Base-by-base conservation (phyloP, 352 stramenopile genomes). In the Phytophthora pini region DNA sequence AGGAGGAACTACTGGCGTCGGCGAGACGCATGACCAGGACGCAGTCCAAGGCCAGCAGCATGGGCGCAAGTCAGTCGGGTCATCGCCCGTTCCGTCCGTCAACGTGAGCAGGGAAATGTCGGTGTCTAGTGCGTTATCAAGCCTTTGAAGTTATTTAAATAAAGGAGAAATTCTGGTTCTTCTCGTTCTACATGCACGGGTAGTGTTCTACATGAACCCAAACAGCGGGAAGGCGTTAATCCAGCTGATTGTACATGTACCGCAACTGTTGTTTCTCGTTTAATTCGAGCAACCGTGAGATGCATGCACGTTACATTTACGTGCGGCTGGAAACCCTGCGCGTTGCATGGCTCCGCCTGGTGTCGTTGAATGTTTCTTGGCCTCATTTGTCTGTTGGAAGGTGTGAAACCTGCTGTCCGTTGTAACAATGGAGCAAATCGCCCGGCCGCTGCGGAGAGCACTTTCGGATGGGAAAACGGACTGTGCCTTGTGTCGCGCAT, bases 101-200 rank as follows among this genome's bases (percentile, higher is more conserved):
- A 36, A 44, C 41, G 45, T 67, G 13, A 64, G 47, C 8, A 12
- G 22, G 36, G 1, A 10, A 10, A 10, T 34, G 29, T 62, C 20
- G 38, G 26, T 48, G 29, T 61, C 34, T 48, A 61, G 46, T 57
- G 46, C 27, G 39, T 60, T 36, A 36, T 22, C 29, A 43, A 59
- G 55, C 20, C 46, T 61, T 40, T 45, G 46, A 69, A 73, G 65
- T 61, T 74, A 74, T 74, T 74, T 74, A 74, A 74, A 61, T 15
- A 47, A 52, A 26, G 2, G 31, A 13, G 10, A 36, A 36, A 9
- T 36, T 36, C 31, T 9, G 31, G 3, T 36, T 13, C 31, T 36
- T 36, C 1, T 36, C 9, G 31, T 36, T 36, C 31, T 36, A 36
- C 31, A 7, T 36, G 31, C 9, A 12, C 31, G 2, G 8, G 31